Conservation (phyloP, 1,284 basidiomycete genomes). For the Cystobasidiaceae sp. region DNA sequence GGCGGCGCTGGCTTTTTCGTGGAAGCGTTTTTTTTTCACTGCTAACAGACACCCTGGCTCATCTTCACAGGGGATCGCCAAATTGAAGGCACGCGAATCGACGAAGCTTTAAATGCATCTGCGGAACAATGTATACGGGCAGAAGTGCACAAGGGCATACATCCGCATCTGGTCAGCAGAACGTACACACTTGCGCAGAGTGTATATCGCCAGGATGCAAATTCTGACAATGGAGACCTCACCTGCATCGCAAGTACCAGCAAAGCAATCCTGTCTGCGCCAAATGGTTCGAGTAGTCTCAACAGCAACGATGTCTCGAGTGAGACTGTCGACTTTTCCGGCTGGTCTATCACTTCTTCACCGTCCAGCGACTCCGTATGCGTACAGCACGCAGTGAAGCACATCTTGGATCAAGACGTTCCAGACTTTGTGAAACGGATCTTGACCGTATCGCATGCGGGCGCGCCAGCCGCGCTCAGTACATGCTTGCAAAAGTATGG, state of each 20-base stretch:
- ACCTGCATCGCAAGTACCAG: conserved; percentile 16
- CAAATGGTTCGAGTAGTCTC: neutral
- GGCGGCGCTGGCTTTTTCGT: neutral
- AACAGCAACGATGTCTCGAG: too few species aligned
- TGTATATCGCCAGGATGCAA: conserved; percentile 31
- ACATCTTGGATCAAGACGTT: conserved; percentile 11
- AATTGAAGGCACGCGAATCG: conserved; percentile 8
- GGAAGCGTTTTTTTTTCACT: neutral
- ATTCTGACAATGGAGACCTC: conserved; percentile 31
- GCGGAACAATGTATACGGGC: conserved; percentile 32
- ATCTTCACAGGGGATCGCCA: conserved; percentile 33
- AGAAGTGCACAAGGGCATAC: conserved; percentile 36
- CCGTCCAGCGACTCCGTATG: neutral
- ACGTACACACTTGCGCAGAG: conserved; percentile 30
- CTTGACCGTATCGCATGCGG: conserved; percentile 30
- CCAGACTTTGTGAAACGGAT: conserved; percentile 31
- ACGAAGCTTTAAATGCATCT: conserved; percentile 32
- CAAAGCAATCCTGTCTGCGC: neutral
- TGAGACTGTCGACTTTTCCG: conserved; percentile 26
- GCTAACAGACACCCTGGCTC: neutral
- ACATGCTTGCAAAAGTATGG: conserved; percentile 35
- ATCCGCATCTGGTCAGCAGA: conserved; percentile 28
- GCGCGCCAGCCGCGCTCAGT: conserved; percentile 21
- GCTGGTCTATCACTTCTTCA: conserved; percentile 28
- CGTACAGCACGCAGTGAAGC: neutral